phyloP scores from a whole-genome alignment of 208 protist species.

The Crithidia acanthocephali region DNA sequence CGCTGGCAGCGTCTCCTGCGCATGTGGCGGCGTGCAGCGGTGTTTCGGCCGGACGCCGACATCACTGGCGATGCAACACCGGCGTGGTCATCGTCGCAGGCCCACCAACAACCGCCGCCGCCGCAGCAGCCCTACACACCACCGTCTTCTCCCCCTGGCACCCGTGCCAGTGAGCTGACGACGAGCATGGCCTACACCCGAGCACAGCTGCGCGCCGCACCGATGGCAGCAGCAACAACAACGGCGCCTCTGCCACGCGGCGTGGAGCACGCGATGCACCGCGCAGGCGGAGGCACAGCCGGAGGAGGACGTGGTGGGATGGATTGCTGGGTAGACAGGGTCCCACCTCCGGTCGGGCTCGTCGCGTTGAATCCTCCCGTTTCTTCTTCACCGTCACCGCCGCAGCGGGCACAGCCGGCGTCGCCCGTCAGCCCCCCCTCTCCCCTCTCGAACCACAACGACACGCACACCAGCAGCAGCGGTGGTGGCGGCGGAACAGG shows the following conservation, averaged over 20 bases:
- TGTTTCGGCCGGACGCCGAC: conserved; percentile 2
- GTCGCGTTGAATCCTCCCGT: neutral
- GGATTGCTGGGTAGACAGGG: neutral
- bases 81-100: no score
- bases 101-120: neutral
- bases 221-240: no score
- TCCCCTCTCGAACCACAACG: no score
- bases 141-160: neutral
- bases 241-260: no score
- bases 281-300: no score
- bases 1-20: conserved; percentile 54
- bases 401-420: neutral
- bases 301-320: neutral
- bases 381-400: neutral
- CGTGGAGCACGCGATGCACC: no score
- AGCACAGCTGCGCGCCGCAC: conserved; percentile 3
- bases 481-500: neutral
- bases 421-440: neutral
- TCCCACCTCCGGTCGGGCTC: no score
- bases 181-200: neutral
- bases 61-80: no score
- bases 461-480: no score
- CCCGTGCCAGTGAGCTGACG: neutral
- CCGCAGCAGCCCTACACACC: conserved; percentile 7
- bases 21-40: conserved; percentile 45